Percentiles rank a stretch among this genome's conserved stretches.
Conservation (phyloP, 2,329 filamentous ascomycete genomes). For the Aspergillus neoniger region DNA sequence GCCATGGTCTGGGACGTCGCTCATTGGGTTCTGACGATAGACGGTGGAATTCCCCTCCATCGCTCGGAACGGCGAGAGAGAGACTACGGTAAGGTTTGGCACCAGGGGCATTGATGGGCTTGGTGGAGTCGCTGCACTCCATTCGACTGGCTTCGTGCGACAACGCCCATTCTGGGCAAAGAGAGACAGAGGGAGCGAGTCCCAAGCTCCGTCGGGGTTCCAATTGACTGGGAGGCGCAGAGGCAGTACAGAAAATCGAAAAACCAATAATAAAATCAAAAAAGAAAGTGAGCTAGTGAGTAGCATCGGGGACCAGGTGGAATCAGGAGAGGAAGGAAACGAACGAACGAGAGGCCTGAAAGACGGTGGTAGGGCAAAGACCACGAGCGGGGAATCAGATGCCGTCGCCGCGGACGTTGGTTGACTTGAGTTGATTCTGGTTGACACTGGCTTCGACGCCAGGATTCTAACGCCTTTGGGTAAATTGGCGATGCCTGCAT, state of each 20-base stretch:
- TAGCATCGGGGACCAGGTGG: constrained; percentile 1
- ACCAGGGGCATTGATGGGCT: constrained; percentile 15
- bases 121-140: constrained; percentile 14
- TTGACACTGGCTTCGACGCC: too few relatives aligned
- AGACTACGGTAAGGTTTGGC: constrained; percentile 15
- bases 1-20: constrained; percentile 8
- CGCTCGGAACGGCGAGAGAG: constrained; percentile 2
- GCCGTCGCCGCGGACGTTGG: neutral
- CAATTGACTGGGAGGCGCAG: constrained; percentile 8
- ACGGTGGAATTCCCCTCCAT: too few relatives aligned
- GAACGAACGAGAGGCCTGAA: neutral
- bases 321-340: neutral
- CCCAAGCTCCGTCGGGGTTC: constrained; percentile 12
- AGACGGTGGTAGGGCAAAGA: constrained; percentile 1
- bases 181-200: constrained; percentile 6
- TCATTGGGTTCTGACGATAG: constrained; percentile 18
- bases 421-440: too few relatives aligned
- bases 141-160: constrained; percentile 6
- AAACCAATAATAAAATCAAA: too few relatives aligned
- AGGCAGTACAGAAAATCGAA: too few relatives aligned
- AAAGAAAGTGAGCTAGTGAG: neutral
- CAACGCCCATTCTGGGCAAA: constrained; percentile 4
- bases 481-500: neutral
- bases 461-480: neutral
- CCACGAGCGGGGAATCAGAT: neutral